Conservation (phyloP, 2,329 filamentous ascomycete species). For the Gliomastix tumulicola region DNA sequence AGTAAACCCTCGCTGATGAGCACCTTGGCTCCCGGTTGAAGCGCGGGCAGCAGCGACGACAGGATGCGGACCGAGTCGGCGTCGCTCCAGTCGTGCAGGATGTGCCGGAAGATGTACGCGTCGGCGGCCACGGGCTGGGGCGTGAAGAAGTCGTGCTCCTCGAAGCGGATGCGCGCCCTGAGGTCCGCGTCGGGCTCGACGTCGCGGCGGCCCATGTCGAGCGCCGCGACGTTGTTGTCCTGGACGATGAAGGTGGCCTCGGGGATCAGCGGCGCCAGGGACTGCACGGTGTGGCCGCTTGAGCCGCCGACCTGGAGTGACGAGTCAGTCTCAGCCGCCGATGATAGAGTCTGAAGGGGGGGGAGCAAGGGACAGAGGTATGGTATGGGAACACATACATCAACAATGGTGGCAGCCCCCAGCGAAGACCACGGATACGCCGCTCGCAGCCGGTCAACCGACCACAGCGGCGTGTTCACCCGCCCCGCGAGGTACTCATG, state of each 20-base stretch:
- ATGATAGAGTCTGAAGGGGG: background rate
- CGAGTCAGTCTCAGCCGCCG: background rate
- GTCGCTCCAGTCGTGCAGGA: slow-evolving; percentile 25
- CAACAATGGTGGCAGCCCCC: background rate
- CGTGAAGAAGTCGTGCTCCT: slow-evolving; percentile 18
- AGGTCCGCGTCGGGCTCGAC: slow-evolving; percentile 11
- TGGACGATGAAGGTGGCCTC: slow-evolving; percentile 5
- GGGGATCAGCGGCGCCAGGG: background rate
- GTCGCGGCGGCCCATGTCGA: slow-evolving; percentile 11
- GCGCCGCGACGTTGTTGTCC: too few species aligned
- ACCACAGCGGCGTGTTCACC: background rate
- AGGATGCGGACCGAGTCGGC: slow-evolving; percentile 22
- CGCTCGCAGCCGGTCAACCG: background rate
- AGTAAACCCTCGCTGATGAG: slow-evolving; percentile 16
- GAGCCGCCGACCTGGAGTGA: background rate
- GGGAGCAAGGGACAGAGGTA: background rate
- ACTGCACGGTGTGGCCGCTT: background rate
- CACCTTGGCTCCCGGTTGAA: slow-evolving; percentile 15
- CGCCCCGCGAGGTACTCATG: background rate
- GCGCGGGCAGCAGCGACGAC: slow-evolving; percentile 16
- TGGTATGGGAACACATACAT: background rate
- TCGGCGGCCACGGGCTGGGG: slow-evolving; percentile 15
- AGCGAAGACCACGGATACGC: too few species aligned
- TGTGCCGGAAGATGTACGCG: slow-evolving; percentile 20
- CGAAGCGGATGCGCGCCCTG: slow-evolving; percentile 10